Evolutionary conservation across 2,329 filamentous ascomycete genomes (phyloP), one percentile per base, ranked within the genome.

Genomic region (Neurospora sp.): DNA sequence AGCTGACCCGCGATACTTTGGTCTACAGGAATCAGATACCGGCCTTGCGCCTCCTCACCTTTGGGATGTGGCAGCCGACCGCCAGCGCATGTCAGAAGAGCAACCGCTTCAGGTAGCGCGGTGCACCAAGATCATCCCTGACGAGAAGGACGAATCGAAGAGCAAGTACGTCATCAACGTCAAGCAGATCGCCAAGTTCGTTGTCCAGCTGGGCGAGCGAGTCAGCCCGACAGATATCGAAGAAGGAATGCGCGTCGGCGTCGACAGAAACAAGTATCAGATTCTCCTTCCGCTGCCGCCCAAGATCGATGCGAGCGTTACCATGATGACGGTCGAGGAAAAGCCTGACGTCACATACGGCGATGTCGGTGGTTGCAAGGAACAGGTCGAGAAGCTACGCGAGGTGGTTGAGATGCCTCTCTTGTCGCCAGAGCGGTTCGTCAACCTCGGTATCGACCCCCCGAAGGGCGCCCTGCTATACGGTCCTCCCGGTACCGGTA

Each of bases 101-200:
- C 96, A 99, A 78, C 96, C 96, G 62, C 87, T 98, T 76, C 96
- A 99, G 83, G 96, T 99, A 73, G 96, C 96, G 74, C 88, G 96
- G 78, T 99, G 96, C 86, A 99, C 96, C 71, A 99, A 99, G 87
- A 99, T 99, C 81, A 99, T 99, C 76, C 90, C 93, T 72, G 95
- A 98, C 79, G 94, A 97, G 80, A 95, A 96, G 82, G 94, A 98
- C 80, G 86, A 92, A 72, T 92, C 97, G 73, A 99, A 99, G 88
- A 97, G 92, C 88, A 99, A 98, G 89, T 99, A 99, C 84, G 94
- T 99, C 77, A 99, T 99, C 87, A 99, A 99, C 82, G 95, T 99
- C 76, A 99, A 99, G 86, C 96, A 99, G 82, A 99, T 99, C 77
- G 96, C 96, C 78, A 99, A 99, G 83, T 99, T 99, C 77, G 96